Evolutionary conservation across 352 stramenopile species (phyloP).

Genomic region (Globisporangium ultimum): DNA sequence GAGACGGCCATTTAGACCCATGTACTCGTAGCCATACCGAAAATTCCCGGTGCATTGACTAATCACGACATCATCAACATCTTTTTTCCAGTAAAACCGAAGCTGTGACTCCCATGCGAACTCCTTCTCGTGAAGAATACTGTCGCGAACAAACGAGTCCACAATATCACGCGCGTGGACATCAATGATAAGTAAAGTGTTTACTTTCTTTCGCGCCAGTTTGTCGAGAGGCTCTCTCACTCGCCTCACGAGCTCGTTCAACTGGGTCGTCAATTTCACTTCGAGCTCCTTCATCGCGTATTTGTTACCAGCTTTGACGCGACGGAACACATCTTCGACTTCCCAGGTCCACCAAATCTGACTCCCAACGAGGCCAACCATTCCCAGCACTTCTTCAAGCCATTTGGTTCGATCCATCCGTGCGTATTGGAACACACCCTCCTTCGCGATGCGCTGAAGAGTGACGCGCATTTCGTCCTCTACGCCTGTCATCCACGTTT

Average conservation of each 20-base stretch:
- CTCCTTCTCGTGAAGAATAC: constrained; percentile 88
- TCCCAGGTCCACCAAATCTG: constrained; percentile 96
- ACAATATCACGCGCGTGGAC: constrained; percentile 90
- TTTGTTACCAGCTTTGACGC: constrained; percentile 88
- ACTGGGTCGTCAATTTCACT: constrained; percentile 82
- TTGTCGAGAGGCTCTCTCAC: constrained; percentile 87
- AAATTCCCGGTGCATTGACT: constrained; percentile 91
- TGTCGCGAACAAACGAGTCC: constrained; percentile 87
- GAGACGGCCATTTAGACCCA: constrained; percentile 89
- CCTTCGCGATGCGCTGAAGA: constrained; percentile 89
- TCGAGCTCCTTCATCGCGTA: constrained; percentile 94
- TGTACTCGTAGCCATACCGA: constrained; percentile 94
- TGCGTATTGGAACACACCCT: constrained; percentile 92
- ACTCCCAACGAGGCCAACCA: constrained; percentile 90
- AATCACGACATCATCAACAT: constrained; percentile 88
- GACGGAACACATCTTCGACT: constrained; percentile 91
- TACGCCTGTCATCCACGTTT: constrained; percentile 92
- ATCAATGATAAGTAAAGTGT: constrained; percentile 90
- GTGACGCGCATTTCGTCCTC: constrained; percentile 90
- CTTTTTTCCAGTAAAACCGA: constrained; percentile 90
- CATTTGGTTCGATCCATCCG: constrained; percentile 81
- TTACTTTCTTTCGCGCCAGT: constrained; percentile 91
- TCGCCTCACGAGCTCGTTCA: constrained; percentile 89
- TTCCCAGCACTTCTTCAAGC: constrained; percentile 88
- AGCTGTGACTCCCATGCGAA: constrained; percentile 90